A percentile compares a stretch with the other conserved stretches of the same genome.
phyloP scores from a whole-genome alignment of 306 rosid genomes.

The Purshia tridentata region DNA sequence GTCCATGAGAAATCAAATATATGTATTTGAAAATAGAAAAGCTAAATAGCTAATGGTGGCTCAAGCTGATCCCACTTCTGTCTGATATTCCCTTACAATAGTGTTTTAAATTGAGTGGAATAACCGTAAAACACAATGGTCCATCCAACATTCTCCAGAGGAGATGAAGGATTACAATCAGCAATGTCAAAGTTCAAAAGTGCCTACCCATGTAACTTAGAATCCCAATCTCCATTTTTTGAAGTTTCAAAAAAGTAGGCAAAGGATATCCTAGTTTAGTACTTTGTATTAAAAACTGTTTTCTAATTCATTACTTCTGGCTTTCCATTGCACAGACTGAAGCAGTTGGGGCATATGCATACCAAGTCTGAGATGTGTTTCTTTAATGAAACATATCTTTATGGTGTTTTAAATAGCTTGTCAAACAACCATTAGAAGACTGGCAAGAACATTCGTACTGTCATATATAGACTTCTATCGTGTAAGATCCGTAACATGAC shows the following conservation, averaged over 20 bases:
- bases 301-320: not conserved
- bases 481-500: not conserved
- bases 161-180: not conserved
- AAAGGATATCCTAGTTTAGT: not conserved
- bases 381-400: not conserved
- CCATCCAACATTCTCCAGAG: conserved; percentile 6
- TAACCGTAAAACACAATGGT: not conserved
- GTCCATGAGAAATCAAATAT: not conserved
- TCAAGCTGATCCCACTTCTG: not conserved
- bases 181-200: not conserved
- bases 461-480: not conserved
- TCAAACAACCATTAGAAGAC: not conserved
- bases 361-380: not conserved
- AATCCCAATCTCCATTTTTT: not conserved
- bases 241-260: not conserved
- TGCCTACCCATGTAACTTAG: not conserved
- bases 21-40: conserved; percentile 4
- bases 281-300: not conserved
- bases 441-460: not conserved
- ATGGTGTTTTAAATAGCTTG: not conserved
- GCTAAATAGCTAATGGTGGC: not conserved
- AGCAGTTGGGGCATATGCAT: not conserved
- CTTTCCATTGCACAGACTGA: not conserved
- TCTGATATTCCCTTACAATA: not conserved
- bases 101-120: not conserved